Conservation (phyloP, 148 eudicot species). For the Dianthus caryophyllus region DNA sequence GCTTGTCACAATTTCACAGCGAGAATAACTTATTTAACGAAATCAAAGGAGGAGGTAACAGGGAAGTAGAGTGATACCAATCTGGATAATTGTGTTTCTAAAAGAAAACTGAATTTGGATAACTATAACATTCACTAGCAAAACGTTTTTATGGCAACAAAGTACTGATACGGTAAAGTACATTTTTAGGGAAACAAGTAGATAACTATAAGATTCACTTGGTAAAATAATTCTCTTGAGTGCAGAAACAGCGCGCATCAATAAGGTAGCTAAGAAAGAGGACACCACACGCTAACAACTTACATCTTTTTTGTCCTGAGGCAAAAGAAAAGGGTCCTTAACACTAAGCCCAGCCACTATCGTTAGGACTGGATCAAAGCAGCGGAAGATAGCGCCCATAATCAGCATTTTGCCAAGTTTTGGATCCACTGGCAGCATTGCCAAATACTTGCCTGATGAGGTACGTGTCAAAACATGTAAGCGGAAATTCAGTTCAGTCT, state of each 20-base stretch:
- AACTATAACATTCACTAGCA: no score
- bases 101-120: no score
- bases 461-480: slow-evolving; percentile 17
- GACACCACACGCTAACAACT: slow-evolving; percentile 25
- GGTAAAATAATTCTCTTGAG: no score
- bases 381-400: slow-evolving; percentile 93
- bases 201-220: no score
- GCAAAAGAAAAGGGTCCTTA: slow-evolving; percentile 98
- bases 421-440: slow-evolving; percentile 96
- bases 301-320: slow-evolving; percentile 96
- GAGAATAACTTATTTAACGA: neutral
- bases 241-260: no score
- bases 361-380: slow-evolving; percentile 95
- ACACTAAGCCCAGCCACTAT: slow-evolving; percentile 97
- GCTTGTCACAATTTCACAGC: slow-evolving; percentile 1
- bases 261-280: neutral
- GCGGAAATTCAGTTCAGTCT: slow-evolving; percentile 14
- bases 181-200: no score
- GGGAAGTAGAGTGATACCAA: no score
- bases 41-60: neutral
- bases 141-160: no score
- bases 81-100: no score
- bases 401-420: slow-evolving; percentile 97
- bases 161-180: no score
- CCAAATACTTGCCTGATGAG: slow-evolving; percentile 66